Conservation (phyloP, 1,284 basidiomycete species). For the Cutaneotrichosporon dermatis region DNA sequence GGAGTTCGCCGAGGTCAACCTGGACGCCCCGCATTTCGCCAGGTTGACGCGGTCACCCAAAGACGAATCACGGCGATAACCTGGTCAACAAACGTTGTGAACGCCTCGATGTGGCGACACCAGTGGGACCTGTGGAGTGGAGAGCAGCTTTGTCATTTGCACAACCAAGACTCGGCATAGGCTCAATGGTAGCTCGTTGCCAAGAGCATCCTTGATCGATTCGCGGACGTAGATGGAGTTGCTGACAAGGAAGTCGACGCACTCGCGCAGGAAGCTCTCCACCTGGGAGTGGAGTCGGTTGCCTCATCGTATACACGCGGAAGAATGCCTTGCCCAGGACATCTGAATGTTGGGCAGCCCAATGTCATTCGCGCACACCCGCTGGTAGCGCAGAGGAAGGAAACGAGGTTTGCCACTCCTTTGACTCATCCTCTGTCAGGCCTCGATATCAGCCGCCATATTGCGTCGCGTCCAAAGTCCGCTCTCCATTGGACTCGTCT, state of each 20-base stretch:
- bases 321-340: constrained; percentile 60
- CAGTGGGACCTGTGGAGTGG: constrained; percentile 36
- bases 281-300: constrained; percentile 56
- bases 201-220: constrained; percentile 71
- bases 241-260: constrained; percentile 65
- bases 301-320: constrained; percentile 65
- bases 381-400: constrained; percentile 72
- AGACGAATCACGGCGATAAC: constrained; percentile 68
- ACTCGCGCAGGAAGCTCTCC: constrained; percentile 61
- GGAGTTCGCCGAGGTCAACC: constrained; percentile 65
- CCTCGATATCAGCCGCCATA: constrained; percentile 36
- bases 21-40: constrained; percentile 60
- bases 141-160: constrained; percentile 61
- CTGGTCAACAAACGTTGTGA: constrained; percentile 66
- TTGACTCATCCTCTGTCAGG: constrained; percentile 59
- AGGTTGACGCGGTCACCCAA: constrained; percentile 68
- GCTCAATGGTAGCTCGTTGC: constrained; percentile 67
- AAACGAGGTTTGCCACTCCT: constrained; percentile 82
- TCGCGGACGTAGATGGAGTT: constrained; percentile 65
- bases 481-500: constrained; percentile 17
- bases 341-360: constrained; percentile 49
- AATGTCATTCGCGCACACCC: constrained; percentile 57
- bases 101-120: constrained; percentile 56
- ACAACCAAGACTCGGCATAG: constrained; percentile 64
- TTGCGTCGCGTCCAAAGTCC: constrained; percentile 26